Conservation (phyloP, 495 filamentous ascomycete genomes). For the Aspergillus olivimuriae region DNA sequence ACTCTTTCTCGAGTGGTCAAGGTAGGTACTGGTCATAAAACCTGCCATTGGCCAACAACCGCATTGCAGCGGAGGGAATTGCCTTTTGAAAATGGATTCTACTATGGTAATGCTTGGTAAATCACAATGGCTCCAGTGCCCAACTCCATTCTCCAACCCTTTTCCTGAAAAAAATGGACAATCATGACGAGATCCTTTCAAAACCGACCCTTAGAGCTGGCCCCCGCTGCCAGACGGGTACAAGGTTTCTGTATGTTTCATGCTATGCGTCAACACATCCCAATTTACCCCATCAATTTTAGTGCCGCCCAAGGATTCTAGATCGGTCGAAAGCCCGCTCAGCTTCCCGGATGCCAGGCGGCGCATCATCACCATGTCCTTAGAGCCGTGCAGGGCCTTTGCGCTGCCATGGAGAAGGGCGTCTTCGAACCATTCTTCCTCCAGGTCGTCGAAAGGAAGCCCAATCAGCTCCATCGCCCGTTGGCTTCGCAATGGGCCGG, state of each 20-base stretch:
- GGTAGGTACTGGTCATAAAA: too few species aligned
- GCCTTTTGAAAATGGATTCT: too few species aligned
- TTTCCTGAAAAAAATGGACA: constrained; percentile 10
- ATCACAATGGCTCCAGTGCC: not conserved
- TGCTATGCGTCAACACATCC: constrained; percentile 40
- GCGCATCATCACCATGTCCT: constrained; percentile 65
- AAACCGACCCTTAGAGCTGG: constrained; percentile 7
- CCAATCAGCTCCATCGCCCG: constrained; percentile 64
- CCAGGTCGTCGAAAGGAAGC: constrained; percentile 58
- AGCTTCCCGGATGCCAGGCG: constrained; percentile 51
- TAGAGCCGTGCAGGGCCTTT: constrained; percentile 52
- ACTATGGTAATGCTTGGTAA: too few species aligned
- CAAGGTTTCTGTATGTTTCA: constrained; percentile 24
- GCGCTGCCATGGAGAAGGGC: constrained; percentile 56
- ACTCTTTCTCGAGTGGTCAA: too few species aligned
- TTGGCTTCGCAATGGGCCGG: constrained; percentile 40
- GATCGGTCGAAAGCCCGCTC: constrained; percentile 23
- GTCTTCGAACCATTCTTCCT: constrained; percentile 68
- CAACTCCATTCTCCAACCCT: constrained; percentile 7
- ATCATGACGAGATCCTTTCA: not conserved
- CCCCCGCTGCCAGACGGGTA: constrained; percentile 11
- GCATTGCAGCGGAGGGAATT: too few species aligned
- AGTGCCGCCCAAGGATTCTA: constrained; percentile 38
- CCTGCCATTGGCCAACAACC: too few species aligned
- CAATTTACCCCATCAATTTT: constrained; percentile 50